Base-by-base conservation (phyloP, 257 asterid genomes). In the Petunia axillaris region DNA sequence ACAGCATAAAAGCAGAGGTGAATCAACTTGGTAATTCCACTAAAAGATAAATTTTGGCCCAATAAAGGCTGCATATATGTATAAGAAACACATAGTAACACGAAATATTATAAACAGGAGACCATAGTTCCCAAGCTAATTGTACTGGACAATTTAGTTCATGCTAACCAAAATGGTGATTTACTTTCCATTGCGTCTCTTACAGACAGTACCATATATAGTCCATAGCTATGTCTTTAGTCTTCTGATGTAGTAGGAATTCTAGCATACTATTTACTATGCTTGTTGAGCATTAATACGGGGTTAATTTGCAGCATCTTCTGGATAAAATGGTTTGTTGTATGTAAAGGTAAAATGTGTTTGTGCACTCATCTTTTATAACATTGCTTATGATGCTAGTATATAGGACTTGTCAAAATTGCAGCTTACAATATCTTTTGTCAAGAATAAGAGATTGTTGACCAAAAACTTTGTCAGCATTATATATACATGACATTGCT, bases 1-100 rank as follows among this genome's bases (percentile, higher is more conserved):
- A 59, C 80, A 44, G 48, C 67, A 35, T 71, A 71, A 7, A 46
- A 77, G 11, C 44, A 39, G 39, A 43, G 78, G 41, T 52, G 11
- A 25, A 53, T 57, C 75, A 78, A 71, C 36, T 52, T 15, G 77
- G 15, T 25, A 62, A 73, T 62, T 58, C 7, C 15, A 14, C 71
- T 41, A 13, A 59, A 77, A 73, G 74, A 25, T 55, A 50, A 76
- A 54, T 4, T 50, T 36, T 70, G 40, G n/a, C 35, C 3, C 6
- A 9, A 25, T 41, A n/a, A 55, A 46, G 77, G 43, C 25, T 70
- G 55, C 25, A 46, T 70, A 7, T 70, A 70, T 70, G 58, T 25
- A 70, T 70, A 8, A 70, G 16, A 54, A 9, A 44, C 57, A 48
- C 2, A 55, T 46, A 60, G 2, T 9, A 35, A 10, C n/a, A 36